Evolutionary conservation across 352 stramenopile species (phyloP).

Genomic region (Peronospora belbahrii): DNA sequence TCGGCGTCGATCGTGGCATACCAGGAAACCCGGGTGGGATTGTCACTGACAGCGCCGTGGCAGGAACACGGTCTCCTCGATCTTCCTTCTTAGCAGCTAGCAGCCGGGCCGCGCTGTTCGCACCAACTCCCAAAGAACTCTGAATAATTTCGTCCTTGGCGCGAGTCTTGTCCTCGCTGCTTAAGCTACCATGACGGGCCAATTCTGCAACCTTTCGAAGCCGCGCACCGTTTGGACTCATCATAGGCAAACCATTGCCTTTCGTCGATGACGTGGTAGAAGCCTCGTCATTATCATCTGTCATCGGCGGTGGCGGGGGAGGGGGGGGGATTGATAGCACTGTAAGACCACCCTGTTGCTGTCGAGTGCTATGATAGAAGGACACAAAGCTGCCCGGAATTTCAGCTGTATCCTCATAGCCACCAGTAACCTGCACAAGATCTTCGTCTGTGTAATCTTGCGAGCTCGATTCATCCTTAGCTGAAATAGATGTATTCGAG

Average conservation of each 20-base stretch:
- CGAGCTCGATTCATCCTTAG: slow-evolving; percentile 51
- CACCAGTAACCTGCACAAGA: slow-evolving; percentile 47
- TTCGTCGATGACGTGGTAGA: slow-evolving; percentile 52
- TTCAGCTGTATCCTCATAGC: slow-evolving; percentile 54
- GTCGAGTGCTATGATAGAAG: slow-evolving; percentile 56
- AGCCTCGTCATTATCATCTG: slow-evolving; percentile 58
- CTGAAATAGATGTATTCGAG: slow-evolving; percentile 42
- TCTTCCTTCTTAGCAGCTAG: slow-evolving; percentile 49
- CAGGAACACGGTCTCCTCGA: slow-evolving; percentile 25
- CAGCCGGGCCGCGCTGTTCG: slow-evolving; percentile 52
- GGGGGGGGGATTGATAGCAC: slow-evolving; percentile 49
- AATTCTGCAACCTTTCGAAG: slow-evolving; percentile 75
- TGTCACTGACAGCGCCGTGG: slow-evolving; percentile 16
- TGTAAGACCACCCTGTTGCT: slow-evolving; percentile 33
- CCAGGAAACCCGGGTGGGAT: slow-evolving; percentile 46
- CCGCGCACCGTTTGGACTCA: slow-evolving; percentile 72
- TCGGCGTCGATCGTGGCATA: slow-evolving; percentile 43
- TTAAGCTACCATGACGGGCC: slow-evolving; percentile 66
- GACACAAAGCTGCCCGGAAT: slow-evolving; percentile 68
- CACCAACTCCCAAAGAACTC: slow-evolving; percentile 67
- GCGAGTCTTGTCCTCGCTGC: slow-evolving; percentile 76
- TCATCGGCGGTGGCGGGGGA: slow-evolving; percentile 55
- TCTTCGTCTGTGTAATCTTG: slow-evolving; percentile 63
- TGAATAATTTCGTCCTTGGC: slow-evolving; percentile 86
- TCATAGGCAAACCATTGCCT: slow-evolving; percentile 55